Conservation (phyloP, 75 land plant species). For the Ceratopteris richardii region DNA sequence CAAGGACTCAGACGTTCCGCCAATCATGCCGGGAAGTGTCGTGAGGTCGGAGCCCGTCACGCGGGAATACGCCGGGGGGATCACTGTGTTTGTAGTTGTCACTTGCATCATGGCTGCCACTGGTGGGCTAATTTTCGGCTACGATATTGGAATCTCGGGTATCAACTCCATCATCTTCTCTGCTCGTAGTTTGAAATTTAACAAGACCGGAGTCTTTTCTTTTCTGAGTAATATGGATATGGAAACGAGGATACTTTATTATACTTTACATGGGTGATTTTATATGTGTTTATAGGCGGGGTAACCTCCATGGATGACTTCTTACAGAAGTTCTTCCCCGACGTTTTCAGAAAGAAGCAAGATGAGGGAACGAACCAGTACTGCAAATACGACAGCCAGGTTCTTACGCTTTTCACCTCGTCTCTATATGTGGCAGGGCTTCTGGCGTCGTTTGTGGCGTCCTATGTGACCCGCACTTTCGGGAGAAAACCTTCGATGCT, state of each 20-base stretch:
- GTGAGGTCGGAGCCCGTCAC: not conserved
- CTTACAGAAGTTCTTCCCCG: constrained; percentile 41
- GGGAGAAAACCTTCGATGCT: constrained; percentile 39
- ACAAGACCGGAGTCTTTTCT: no score
- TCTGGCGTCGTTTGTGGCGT: constrained; percentile 36
- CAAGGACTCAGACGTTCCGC: no score
- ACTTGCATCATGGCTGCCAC: constrained; percentile 35
- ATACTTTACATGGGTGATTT: no score
- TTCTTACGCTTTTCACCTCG: constrained; percentile 36
- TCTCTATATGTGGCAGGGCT: constrained; percentile 44
- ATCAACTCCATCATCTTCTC: no score
- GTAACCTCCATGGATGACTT: constrained; percentile 89
- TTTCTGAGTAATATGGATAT: no score
- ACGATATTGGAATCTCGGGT: constrained; percentile 44
- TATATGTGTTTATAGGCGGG: constrained; percentile 64
- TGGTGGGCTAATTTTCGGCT: constrained; percentile 41
- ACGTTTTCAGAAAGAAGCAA: constrained; percentile 17
- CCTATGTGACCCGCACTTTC: constrained; percentile 19
- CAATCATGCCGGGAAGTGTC: no score
- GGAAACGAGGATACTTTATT: no score
- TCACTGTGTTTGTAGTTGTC: constrained; percentile 23
- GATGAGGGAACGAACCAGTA: constrained; percentile 20
- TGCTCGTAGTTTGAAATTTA: no score
- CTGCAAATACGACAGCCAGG: constrained; percentile 40
- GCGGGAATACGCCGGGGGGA: constrained; percentile 16